phyloP scores from a whole-genome alignment of 139 green algal genomes.

The Volvox reticuliferus region DNA sequence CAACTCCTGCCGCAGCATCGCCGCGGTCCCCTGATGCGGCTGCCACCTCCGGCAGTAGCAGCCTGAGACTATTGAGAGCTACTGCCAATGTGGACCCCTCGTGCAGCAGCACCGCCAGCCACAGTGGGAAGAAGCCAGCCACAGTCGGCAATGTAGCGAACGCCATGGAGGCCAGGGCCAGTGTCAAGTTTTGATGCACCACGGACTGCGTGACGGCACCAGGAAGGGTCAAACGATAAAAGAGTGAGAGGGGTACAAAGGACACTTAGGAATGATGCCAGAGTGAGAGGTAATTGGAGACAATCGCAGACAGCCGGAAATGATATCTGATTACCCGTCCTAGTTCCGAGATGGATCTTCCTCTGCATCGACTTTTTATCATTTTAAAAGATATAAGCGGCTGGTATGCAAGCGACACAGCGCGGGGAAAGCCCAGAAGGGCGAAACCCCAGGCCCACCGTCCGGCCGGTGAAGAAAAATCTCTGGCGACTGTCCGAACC shows the following conservation, averaged over 20 bases:
- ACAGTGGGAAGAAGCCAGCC: conserved; percentile 89
- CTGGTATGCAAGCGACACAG: too few relatives aligned
- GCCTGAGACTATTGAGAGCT: conserved; percentile 87
- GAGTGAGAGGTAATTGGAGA: neutral
- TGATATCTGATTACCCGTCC: neutral
- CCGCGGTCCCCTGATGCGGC: neutral
- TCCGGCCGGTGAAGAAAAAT: too few relatives aligned
- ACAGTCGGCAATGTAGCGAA: conserved; percentile 81
- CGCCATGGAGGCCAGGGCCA: conserved; percentile 83
- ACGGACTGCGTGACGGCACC: neutral
- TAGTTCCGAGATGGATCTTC: too few relatives aligned
- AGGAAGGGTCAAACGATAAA: neutral
- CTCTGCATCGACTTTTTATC: too few relatives aligned
- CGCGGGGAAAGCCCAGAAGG: too few relatives aligned
- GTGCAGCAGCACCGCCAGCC: conserved; percentile 91
- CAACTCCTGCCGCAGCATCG: neutral
- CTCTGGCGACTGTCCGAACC: neutral
- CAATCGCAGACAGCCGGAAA: neutral
- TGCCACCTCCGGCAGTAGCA: conserved; percentile 52
- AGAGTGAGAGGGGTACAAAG: neutral
- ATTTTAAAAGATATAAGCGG: too few relatives aligned
- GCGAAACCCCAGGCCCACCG: too few relatives aligned
- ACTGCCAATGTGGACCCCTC: conserved; percentile 93
- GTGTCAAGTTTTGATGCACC: conserved; percentile 77
- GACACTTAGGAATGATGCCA: neutral